Percentiles rank a stretch among this genome's conserved stretches.
Evolutionary conservation across 345 rosid genomes (phyloP).

Genomic region (Pelargonium nanum): DNA sequence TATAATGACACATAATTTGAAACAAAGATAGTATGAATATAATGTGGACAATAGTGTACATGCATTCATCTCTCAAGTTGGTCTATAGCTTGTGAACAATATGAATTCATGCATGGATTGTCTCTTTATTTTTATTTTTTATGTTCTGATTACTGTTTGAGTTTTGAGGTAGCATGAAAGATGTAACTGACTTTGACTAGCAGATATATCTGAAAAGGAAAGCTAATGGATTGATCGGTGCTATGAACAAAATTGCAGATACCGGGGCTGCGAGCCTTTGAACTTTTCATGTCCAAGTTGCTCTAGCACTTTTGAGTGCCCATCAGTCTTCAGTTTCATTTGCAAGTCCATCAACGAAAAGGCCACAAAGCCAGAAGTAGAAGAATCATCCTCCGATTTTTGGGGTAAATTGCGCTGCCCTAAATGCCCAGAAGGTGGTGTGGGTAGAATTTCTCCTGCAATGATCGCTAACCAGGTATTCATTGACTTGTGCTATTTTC

Average conservation of each 20-base stretch:
- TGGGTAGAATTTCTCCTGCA: conserved; percentile 57
- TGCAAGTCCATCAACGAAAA: conserved; percentile 23
- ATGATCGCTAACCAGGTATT: conserved; percentile 86
- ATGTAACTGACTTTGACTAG: not conserved
- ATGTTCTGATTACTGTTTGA: too few species aligned
- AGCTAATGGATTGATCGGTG: not conserved
- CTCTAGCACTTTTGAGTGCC: conserved; percentile 62
- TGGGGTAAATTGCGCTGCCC: conserved; percentile 68
- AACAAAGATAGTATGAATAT: too few species aligned
- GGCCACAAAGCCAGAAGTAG: conserved; percentile 29
- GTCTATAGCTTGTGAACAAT: too few species aligned
- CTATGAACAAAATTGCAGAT: conserved; percentile 37
- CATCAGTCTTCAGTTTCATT: conserved; percentile 50
- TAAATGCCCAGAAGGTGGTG: conserved; percentile 63
- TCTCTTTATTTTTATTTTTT: too few species aligned
- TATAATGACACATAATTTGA: too few species aligned
- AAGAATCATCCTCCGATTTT: conserved; percentile 37
- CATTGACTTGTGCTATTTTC: not conserved
- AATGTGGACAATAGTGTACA: too few species aligned
- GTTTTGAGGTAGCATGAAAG: too few species aligned
- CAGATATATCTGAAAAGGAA: not conserved
- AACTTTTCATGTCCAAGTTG: conserved; percentile 78
- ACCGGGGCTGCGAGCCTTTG: conserved; percentile 65
- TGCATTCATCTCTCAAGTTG: too few species aligned
- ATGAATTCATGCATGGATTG: too few species aligned